Conservation (phyloP, 2,329 filamentous ascomycete species). For the Dendryphion nanum region DNA sequence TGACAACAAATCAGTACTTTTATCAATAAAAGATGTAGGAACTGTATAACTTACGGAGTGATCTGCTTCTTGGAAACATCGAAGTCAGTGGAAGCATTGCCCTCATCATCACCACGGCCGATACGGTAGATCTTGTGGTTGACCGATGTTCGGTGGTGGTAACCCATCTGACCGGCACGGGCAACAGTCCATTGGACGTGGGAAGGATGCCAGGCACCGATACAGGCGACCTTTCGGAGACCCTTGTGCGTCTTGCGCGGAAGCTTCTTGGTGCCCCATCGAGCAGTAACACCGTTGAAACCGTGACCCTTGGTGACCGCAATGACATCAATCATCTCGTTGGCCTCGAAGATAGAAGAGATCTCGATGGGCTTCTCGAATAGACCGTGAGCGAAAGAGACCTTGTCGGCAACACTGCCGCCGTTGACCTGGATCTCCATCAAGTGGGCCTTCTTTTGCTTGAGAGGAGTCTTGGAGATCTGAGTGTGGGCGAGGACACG, state of each 20-base stretch:
- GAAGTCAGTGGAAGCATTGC: constrained; percentile 90
- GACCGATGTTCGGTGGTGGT: constrained; percentile 99
- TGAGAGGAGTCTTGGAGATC: constrained; percentile 97
- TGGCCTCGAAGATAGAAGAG: constrained; percentile 94
- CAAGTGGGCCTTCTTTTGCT: constrained; percentile 99
- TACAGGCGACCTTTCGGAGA: constrained; percentile 99
- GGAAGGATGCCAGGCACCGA: constrained; percentile 99
- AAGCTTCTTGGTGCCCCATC: constrained; percentile 99
- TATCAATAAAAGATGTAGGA: neutral
- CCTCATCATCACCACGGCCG: constrained; percentile 86
- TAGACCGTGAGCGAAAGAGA: constrained; percentile 88
- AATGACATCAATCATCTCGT: constrained; percentile 99
- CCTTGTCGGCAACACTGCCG: constrained; percentile 93
- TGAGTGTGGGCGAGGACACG: constrained; percentile 99
- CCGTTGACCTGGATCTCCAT: constrained; percentile 99
- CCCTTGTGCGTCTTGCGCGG: constrained; percentile 99
- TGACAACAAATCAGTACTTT: constrained; percentile 50
- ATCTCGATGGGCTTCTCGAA: constrained; percentile 99
- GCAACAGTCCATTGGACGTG: constrained; percentile 99
- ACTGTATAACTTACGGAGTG: constrained; percentile 80
- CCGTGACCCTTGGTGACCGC: constrained; percentile 99
- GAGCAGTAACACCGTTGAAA: constrained; percentile 92
- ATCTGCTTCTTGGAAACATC: constrained; percentile 99
- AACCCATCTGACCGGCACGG: constrained; percentile 98
- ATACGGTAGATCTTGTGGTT: constrained; percentile 99